Evolutionary conservation across 2,329 filamentous ascomycete species (phyloP), one percentile per base, ranked within the genome.

Genomic region (Lizonia empirigonia): DNA sequence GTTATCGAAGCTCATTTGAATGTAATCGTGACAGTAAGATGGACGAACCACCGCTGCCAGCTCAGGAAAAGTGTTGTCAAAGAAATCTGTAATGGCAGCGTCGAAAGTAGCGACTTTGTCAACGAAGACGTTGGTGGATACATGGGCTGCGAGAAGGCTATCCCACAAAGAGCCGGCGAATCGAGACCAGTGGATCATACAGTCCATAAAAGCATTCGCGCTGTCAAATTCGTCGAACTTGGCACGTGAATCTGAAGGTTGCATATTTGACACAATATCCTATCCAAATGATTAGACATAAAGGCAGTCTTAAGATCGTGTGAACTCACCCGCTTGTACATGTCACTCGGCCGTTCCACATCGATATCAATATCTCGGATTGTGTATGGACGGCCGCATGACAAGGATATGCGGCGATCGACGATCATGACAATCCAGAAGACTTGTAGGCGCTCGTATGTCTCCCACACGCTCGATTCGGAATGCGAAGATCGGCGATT

Each of bases 401-500:
- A 64, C 10, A 69, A 41, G 0, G 68, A 64, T 30, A 71, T 68
- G 7, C 60, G 59, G 15, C 63, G 64, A 37, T 72, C 69, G 9
- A 56, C 30, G 13, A 65, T 55, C 19, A 64, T 61, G 1, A 68
- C 37, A 5, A 59, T 64, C 68, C 69, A 72, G 40, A 72, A 70
- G 0, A 66, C 56, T 33, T 60, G 62, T 27, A 65, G 50, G 7
- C 60, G 63, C 53, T 62, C 57, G 34, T 66, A 64, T 8, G 53
- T 50, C 18, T 65, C 55, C 51, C 33, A 60, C 12, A 33, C 13
- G 23, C 53, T 40, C 32, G 58, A 20, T 30, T 57, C 41, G n/a
- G 41, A 6, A 58, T 60, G 63, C 4, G 58, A 60, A 2, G 56
- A 58, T 22, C 68, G 63, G 9, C 64, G 61, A 27, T 72, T 66